Conservation (phyloP, 2,329 filamentous ascomycete species). For the Diaporthe eres region DNA sequence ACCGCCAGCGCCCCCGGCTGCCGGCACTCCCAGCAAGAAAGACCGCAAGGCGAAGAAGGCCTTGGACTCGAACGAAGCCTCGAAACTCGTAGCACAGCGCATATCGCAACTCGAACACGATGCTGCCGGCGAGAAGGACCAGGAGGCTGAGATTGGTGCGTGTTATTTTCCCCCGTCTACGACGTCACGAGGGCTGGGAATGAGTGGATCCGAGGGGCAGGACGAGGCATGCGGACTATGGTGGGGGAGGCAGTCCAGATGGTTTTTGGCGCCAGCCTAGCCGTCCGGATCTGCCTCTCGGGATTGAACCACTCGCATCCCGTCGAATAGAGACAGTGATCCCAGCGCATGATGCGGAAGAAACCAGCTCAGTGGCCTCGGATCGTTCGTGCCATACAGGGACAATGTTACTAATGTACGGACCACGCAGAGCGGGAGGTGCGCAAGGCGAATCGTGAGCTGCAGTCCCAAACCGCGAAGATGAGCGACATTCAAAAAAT, state of each 20-base stretch:
- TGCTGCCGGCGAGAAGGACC: conserved; percentile 92
- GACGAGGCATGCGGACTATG: conserved; percentile 18
- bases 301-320: not conserved
- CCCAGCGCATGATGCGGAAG: not conserved
- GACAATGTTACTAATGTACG: conserved; percentile 43
- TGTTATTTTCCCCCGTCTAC: conserved; percentile 41
- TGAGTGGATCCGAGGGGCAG: conserved; percentile 19
- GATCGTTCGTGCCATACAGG: not conserved
- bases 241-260: conserved; percentile 10
- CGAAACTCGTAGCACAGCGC: conserved; percentile 90
- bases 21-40: conserved; percentile 77
- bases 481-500: conserved; percentile 94
- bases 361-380: not conserved
- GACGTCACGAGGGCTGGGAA: conserved; percentile 20
- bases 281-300: not conserved
- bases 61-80: conserved; percentile 88
- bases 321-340: not conserved
- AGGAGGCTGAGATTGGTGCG: conserved; percentile 93
- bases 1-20: conserved; percentile 59
- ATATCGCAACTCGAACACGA: conserved; percentile 97
- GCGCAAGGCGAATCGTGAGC: conserved; percentile 91
- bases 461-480: conserved; percentile 89
- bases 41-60: conserved; percentile 86
- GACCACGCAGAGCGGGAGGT: conserved; percentile 84
- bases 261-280: not conserved